Evolutionary conservation across 169 alveolate genomes (phyloP).

Genomic region (Eimeria praecox): DNA sequence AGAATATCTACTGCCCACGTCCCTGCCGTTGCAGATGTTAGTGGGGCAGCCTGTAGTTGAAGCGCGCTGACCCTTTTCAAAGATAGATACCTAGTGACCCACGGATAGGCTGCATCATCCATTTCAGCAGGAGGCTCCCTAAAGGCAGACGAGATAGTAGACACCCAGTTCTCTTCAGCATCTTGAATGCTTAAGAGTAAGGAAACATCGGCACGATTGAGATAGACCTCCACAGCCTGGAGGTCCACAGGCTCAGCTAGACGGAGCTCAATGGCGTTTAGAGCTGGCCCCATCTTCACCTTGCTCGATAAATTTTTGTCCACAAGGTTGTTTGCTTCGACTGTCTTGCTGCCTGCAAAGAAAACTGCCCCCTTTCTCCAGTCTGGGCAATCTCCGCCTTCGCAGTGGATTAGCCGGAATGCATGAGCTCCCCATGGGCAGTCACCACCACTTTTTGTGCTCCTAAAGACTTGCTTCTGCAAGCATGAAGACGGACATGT

Average conservation of each 20-base stretch:
- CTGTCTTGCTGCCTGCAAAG: not conserved
- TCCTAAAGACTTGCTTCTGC: conserved; percentile 37
- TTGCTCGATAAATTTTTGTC: not conserved
- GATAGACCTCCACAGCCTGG: conserved; percentile 45
- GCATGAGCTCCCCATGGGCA: conserved; percentile 55
- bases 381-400: conserved; percentile 67
- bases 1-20: conserved; percentile 41
- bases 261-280: not conserved
- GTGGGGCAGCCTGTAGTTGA: conserved; percentile 27
- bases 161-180: conserved; percentile 11
- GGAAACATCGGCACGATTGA: conserved; percentile 11
- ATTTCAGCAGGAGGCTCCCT: conserved; percentile 22
- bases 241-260: conserved; percentile 44
- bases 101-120: conserved; percentile 19
- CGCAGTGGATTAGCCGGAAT: conserved; percentile 30
- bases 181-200: conserved; percentile 16
- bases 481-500: conserved; percentile 56
- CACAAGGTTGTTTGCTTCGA: not conserved
- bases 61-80: conserved; percentile 51
- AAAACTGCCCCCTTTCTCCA: conserved; percentile 42
- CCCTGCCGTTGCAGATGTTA: not conserved
- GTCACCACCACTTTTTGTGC: not conserved
- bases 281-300: not conserved
- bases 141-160: not conserved
- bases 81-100: conserved; percentile 65